Percentiles rank a stretch among this genome's conserved stretches.
phyloP scores from a whole-genome alignment of 2,329 filamentous ascomycete genomes.

The Mycogone perniciosa region DNA sequence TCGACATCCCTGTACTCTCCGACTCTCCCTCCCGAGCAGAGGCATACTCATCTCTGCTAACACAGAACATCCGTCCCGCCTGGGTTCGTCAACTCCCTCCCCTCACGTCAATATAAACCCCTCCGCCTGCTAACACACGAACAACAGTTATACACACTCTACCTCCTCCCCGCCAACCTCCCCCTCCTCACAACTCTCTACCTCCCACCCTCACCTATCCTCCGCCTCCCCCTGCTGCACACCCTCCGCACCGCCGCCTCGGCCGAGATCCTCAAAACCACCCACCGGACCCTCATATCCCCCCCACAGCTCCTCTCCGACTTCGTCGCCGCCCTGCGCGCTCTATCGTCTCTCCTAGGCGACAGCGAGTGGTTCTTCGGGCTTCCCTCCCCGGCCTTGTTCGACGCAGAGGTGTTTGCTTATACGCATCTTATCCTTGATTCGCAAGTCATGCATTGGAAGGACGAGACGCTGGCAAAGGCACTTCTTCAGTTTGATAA shows the following conservation, averaged over 20 bases:
- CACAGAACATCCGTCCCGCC: constrained; percentile 71
- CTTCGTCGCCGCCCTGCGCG: constrained; percentile 39
- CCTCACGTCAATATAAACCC: background rate
- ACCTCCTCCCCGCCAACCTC: constrained; percentile 65
- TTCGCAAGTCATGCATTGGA: constrained; percentile 52
- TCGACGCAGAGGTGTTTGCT: constrained; percentile 85
- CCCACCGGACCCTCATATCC: constrained; percentile 33
- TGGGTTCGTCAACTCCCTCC: constrained; percentile 53
- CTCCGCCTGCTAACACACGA: background rate
- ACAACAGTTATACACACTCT: constrained; percentile 67
- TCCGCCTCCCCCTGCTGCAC: constrained; percentile 55
- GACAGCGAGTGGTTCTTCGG: constrained; percentile 45
- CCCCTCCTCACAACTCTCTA: constrained; percentile 66
- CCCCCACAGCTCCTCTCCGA: constrained; percentile 34
- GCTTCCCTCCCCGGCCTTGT: constrained; percentile 54
- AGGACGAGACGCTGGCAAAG: constrained; percentile 52
- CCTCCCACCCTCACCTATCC: constrained; percentile 57
- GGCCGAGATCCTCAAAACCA: constrained; percentile 62
- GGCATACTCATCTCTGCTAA: constrained; percentile 72
- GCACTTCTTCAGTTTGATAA: constrained; percentile 52
- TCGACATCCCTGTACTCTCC: constrained; percentile 34
- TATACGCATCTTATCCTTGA: constrained; percentile 80
- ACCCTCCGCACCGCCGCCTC: constrained; percentile 69
- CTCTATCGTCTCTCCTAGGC: constrained; percentile 39
- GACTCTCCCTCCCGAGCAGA: constrained; percentile 54